Evolutionary conservation across 2,329 filamentous ascomycete genomes (phyloP), one percentile per base, ranked within the genome.

Genomic region (Cladosporium sp.): DNA sequence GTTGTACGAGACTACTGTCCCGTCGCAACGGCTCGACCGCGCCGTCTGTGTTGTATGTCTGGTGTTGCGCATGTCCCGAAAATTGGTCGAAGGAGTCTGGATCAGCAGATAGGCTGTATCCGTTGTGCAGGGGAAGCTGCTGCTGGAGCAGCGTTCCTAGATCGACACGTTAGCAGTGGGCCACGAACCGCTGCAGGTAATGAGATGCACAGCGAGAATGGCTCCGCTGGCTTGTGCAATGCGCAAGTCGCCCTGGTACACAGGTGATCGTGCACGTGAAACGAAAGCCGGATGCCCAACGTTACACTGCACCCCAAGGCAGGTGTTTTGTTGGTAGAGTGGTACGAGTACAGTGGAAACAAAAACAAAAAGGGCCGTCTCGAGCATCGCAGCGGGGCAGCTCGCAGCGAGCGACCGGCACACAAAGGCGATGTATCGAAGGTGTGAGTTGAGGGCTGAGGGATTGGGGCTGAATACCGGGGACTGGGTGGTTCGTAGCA

Each of bases 21-120:
- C 79, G 79, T 66, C 79, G 77, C 68, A 75, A 72, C 62, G 74
- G 74, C 65, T 81, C 79, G 65, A 79, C 75, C 64, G 74, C 71
- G 56, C 61, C 65, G 61, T 68, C 67, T 68, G 66, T 66, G 65
- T 73, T 69, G 70, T 74, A 78, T 60, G 69, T 67, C 61, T 66
- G 70, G 70, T 77, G 75, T 71, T 77, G 71, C 69, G 74, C 73
- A 74, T 78, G 74, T 61, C 69, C 65, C 59, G 70, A 67, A 66
- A 76, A 75, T 55, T 75, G 73, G 59, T 77, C 74, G 66, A 74
- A 71, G 71, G 73, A 77, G 64, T 77, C 74, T 60, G 75, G 70
- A 58, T 78, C 76, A 39, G 75, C 72, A 59, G 70, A 69, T 61
- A 77, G 71, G 49, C 72, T 69, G 66, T 75, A 74, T 56, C 76